Percentiles rank a stretch among this genome's conserved stretches.
These are phyloP conservation scores for Leptoxyphium fumago DNA, from an alignment of 2,329 filamentous ascomycete species.

Conservation along the genomic window DNA sequence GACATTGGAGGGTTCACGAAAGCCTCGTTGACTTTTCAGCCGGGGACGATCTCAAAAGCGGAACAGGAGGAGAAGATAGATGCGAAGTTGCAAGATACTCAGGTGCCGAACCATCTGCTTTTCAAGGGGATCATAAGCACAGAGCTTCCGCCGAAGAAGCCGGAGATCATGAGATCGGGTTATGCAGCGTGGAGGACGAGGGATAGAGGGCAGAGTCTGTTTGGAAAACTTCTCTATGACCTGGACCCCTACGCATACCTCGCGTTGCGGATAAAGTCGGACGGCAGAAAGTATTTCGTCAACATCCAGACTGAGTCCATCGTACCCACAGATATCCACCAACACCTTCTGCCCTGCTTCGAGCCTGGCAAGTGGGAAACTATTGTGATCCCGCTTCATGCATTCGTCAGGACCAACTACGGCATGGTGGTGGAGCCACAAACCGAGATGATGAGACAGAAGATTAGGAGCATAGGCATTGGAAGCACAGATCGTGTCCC, in stretches of 20 bases:
- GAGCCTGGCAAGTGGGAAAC: slow-evolving; percentile 86
- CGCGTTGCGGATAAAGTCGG: slow-evolving; percentile 75
- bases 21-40: slow-evolving; percentile 51
- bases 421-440: slow-evolving; percentile 88
- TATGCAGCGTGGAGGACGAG: slow-evolving; percentile 84
- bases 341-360: slow-evolving; percentile 73
- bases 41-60: background rate
- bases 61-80: slow-evolving; percentile 1
- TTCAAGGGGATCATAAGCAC: slow-evolving; percentile 86
- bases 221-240: slow-evolving; percentile 75
- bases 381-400: slow-evolving; percentile 74
- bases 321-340: slow-evolving; percentile 87
- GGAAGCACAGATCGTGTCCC: slow-evolving; percentile 79
- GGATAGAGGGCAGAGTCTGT: slow-evolving; percentile 63
- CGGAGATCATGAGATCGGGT: slow-evolving; percentile 63
- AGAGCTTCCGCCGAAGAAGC: slow-evolving; percentile 58
- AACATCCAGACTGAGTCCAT: slow-evolving; percentile 93
- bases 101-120: slow-evolving; percentile 50
- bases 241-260: slow-evolving; percentile 81
- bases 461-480: slow-evolving; percentile 72
- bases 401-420: slow-evolving; percentile 90
- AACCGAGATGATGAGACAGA: slow-evolving; percentile 72
- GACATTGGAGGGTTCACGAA: slow-evolving; percentile 79
- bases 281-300: slow-evolving; percentile 83
- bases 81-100: slow-evolving; percentile 20